These are phyloP conservation scores for Leccinum ochraceum DNA, from an alignment of 768 basidiomycete species.

Conservation along the genomic window DNA sequence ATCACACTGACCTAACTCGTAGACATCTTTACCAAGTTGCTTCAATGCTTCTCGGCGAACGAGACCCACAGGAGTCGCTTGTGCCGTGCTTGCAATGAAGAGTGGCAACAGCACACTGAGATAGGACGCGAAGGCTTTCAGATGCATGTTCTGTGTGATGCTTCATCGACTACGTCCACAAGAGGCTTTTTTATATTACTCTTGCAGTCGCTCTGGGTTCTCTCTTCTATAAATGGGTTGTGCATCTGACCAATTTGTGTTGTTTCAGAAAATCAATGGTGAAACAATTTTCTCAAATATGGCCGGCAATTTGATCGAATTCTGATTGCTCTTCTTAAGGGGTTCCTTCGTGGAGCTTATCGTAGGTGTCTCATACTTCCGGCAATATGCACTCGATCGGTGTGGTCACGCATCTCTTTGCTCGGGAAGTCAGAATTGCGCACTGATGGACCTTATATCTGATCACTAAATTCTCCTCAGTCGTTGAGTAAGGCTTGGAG, in stretches of 20 bases:
- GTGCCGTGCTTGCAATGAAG: constrained; percentile 1
- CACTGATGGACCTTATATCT: no score
- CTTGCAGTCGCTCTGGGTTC: neutral
- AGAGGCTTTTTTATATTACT: neutral
- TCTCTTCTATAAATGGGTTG: neutral
- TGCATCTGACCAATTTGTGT: neutral
- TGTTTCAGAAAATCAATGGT: neutral
- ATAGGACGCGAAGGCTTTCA: neutral
- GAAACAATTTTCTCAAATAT: neutral
- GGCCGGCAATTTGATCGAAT: neutral
- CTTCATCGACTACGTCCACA: neutral
- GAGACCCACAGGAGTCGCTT: neutral
- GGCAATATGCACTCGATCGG: neutral
- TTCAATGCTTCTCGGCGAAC: neutral
- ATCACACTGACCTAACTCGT: neutral
- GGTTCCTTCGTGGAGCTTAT: neutral
- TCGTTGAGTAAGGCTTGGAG: neutral
- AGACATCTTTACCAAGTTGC: neutral
- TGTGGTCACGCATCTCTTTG: neutral
- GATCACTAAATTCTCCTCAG: neutral
- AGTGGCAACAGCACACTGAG: constrained; percentile 1
- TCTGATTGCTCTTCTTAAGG: neutral
- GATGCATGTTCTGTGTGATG: constrained; percentile 1
- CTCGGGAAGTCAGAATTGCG: no score
- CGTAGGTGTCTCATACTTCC: neutral